Evolutionary conservation across 352 stramenopile genomes (phyloP), one percentile per base, ranked within the genome.

Genomic region (Proteromonas lacertae): DNA sequence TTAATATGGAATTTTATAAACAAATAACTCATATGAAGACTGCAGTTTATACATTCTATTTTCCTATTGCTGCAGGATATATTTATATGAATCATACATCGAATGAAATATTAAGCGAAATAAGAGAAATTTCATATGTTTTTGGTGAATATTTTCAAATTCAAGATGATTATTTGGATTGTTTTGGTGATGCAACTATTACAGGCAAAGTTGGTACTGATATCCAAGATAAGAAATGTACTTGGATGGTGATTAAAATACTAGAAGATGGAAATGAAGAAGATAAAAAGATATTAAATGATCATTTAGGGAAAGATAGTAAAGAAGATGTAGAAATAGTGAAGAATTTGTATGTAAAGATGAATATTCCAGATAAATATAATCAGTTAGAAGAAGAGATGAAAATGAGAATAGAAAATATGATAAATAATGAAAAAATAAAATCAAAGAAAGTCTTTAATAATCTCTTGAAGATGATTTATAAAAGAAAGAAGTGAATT

Each of bases 121-220:
- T 79, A 6, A 68, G 81, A 43, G 59, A 74, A n/a, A 88, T 97
- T 46, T 87, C 73, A 43, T 58, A 88, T 40, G 62, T 70, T 38
- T 90, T 98, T 44, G 86, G 86, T 30, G 69, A 90, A 52, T 96
- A 96, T 51, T 98, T 98, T 52, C 86, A 98, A 61, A 78, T 93
- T 39, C 86, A 98, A 54, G 86, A 96, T 56, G 83, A 98, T 57
- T 92, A 77, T 47, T 56, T 98, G 4, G 86, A 98, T 59, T 93
- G 77, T 57, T 98, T 82, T 53, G 86, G 69, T 30, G 64, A 81
- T 36, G 67, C 71, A 8, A 48, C 64, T 24, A 68, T 88, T 36
- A 81, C 88, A 37, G 74, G 74, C 42, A 90, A 90, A 52, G 42
- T 64, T 26, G 76, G 77, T 43, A 96, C 83, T 12, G 86, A 98